These are phyloP conservation scores for Athelia psychrophila DNA, from an alignment of 1,284 basidiomycete genomes.

Conservation along the genomic window DNA sequence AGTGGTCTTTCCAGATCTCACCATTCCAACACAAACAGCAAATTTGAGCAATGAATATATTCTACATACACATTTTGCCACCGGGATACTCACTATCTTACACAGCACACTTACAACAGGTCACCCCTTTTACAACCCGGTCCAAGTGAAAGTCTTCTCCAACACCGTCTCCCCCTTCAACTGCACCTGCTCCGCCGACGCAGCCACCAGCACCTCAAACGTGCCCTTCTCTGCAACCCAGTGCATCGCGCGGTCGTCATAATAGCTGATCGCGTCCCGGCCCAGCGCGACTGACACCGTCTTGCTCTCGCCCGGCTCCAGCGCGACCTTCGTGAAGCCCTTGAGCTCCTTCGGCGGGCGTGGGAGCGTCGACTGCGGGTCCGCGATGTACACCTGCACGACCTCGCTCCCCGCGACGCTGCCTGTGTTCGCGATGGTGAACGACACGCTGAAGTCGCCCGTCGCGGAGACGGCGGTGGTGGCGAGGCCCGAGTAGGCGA, in stretches of 20 bases:
- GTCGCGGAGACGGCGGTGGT: conserved; percentile 24
- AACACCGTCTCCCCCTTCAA: conserved; percentile 30
- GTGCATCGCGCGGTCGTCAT: conserved; percentile 31
- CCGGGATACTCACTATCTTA: too few relatives aligned
- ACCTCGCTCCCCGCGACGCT: conserved; percentile 36
- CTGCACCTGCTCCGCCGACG: conserved; percentile 33
- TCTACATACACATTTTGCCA: too few relatives aligned
- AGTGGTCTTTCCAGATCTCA: too few relatives aligned
- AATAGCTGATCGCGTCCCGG: conserved; percentile 42
- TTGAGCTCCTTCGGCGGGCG: conserved; percentile 41
- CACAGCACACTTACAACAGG: conserved; percentile 3
- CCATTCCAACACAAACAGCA: too few relatives aligned
- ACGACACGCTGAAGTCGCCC: conserved; percentile 33
- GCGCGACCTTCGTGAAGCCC: conserved; percentile 41
- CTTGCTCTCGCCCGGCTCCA: conserved; percentile 39
- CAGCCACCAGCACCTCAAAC: conserved; percentile 38
- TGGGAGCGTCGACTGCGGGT: conserved; percentile 31
- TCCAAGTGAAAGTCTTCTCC: conserved; percentile 35
- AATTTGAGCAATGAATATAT: too few relatives aligned
- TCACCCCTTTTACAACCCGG: conserved; percentile 27
- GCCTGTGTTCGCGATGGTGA: conserved; percentile 41
- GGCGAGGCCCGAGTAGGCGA: conserved; percentile 36
- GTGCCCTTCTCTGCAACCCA: conserved; percentile 45
- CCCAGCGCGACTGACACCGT: conserved; percentile 33
- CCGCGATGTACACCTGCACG: conserved; percentile 43